Evolutionary conservation across 805 yeast genomes (phyloP).

Genomic region (Candida broadrunensis): DNA sequence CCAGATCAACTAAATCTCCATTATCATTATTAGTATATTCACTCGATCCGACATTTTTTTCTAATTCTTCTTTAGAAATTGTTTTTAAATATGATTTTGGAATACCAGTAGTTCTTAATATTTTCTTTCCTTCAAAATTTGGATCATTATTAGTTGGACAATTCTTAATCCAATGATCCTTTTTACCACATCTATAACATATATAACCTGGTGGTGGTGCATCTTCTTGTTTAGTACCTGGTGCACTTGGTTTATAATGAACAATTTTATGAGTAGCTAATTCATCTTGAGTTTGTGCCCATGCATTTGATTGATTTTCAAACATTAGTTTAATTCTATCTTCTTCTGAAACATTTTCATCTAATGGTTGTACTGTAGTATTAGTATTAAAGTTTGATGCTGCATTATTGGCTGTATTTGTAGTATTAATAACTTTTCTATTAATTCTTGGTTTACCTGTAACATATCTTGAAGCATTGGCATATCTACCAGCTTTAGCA

Average conservation of each 20-base stretch:
- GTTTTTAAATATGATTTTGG: constrained; percentile 90
- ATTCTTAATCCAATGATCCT: constrained; percentile 89
- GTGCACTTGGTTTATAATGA: constrained; percentile 46
- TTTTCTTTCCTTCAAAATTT: constrained; percentile 86
- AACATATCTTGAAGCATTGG: constrained; percentile 65
- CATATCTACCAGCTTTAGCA: constrained; percentile 41
- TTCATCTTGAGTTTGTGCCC: constrained; percentile 92
- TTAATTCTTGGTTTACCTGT: constrained; percentile 63
- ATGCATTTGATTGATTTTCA: constrained; percentile 87
- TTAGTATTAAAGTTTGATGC: constrained; percentile 9
- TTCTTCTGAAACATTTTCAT: constrained; percentile 64
- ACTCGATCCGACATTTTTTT: constrained; percentile 33
- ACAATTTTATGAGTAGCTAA: constrained; percentile 85
- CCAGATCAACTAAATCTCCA: constrained; percentile 43
- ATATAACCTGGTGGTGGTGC: constrained; percentile 94
- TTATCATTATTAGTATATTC: constrained; percentile 36
- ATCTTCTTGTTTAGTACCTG: constrained; percentile 50
- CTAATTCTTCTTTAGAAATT: constrained; percentile 73
- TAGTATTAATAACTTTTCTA: constrained; percentile 36
- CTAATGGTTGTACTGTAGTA: constrained; percentile 15
- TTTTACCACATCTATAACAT: constrained; percentile 94
- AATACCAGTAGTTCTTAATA: constrained; percentile 94
- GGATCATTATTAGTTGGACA: constrained; percentile 96
- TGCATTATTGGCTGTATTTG: constrained; percentile 20
- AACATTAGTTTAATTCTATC: constrained; percentile 89